Base-by-base conservation (phyloP, 2,329 filamentous ascomycete genomes). In the Nothophoma quercina region DNA sequence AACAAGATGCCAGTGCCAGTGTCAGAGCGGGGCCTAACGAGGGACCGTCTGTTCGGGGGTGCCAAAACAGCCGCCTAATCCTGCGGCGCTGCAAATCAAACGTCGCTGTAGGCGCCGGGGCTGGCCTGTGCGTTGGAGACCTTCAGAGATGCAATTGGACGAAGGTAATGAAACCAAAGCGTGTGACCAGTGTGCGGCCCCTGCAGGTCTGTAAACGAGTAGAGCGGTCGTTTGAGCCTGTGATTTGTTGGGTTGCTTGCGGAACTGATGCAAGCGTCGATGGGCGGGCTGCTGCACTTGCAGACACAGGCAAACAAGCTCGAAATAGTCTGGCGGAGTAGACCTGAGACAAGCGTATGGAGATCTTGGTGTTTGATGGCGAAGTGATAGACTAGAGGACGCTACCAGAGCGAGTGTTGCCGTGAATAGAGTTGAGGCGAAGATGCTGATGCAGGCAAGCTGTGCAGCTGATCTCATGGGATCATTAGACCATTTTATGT, bases 161-260 rank as follows among this genome's bases (percentile, higher is more conserved):
- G 34, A 34, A 29, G 40, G 35, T 52, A 62, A 56, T 67, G 68
- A 71, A 72, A 70, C 68, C 43, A 53, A 61, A 59, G 54, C 49
- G 68, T 72, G 71, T 72, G 70, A 72, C 71, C 67, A 61, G 66
- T 52, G 56, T 68, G 64, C 55, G 38, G 66, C 60, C 67, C 71
- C 68, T 74, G 71, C 71, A 74, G 68, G 63, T 61, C 51, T 55
- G 53, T 57, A 50, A 47, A 58, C n/a, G 29, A 58, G 52, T 41
- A 53, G 56, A 56, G 52, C 51, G 54, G 45, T 49, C 51, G 41
- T 30, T 48, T 48, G 33, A 38, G 48, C 18, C 46, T 46, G 41
- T 69, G 69, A 72, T 71, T 72, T 62, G 71, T 49, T 42, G 51
- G 13, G 23, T 43, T 34, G 41, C 36, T 29, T 41, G 48, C 56